A percentile compares a stretch with the other conserved stretches of the same genome.
Conservation (phyloP, 1,139 yeast species). For the Ashbya aceris region DNA sequence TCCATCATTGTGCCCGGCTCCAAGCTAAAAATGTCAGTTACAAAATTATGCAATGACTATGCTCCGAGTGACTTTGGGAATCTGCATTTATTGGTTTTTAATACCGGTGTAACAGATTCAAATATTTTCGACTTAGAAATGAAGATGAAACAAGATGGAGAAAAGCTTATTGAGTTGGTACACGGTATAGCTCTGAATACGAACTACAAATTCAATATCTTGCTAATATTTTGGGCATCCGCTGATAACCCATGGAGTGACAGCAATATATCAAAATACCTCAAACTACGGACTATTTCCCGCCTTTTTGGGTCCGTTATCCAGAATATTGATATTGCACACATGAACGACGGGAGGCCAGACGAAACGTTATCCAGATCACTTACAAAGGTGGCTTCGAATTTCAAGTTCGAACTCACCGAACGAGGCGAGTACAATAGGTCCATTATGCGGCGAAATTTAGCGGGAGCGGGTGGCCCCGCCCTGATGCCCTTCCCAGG, state of each 20-base stretch:
- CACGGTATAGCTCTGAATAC: conserved; percentile 30
- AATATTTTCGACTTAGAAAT: conserved; percentile 28
- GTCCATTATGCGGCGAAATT: conserved; percentile 9
- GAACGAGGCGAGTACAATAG: conserved; percentile 22
- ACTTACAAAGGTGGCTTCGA: conserved; percentile 15
- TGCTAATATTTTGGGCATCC: conserved; percentile 34
- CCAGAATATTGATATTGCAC: conserved; percentile 20
- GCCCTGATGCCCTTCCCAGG: conserved; percentile 5
- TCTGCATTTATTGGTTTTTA: conserved; percentile 30
- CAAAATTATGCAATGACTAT: conserved; percentile 8
- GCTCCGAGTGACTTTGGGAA: conserved; percentile 18
- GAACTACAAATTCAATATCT: conserved; percentile 27
- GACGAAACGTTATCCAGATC: conserved; percentile 20
- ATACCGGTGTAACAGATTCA: conserved; percentile 31
- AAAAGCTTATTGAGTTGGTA: conserved; percentile 28
- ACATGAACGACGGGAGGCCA: conserved; percentile 21
- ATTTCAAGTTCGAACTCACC: conserved; percentile 20
- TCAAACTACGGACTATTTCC: conserved; percentile 22
- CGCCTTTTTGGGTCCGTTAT: conserved; percentile 21
- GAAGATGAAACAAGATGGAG: conserved; percentile 29
- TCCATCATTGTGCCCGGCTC: background rate
- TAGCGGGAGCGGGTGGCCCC: conserved; percentile 10
- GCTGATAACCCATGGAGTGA: conserved; percentile 22
- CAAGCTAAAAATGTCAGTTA: background rate
- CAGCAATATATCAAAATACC: conserved; percentile 15